Percentiles rank a stretch among this genome's conserved stretches.
Evolutionary conservation across 768 basidiomycete species (phyloP).

Genomic region (Tylopilus intermedius): DNA sequence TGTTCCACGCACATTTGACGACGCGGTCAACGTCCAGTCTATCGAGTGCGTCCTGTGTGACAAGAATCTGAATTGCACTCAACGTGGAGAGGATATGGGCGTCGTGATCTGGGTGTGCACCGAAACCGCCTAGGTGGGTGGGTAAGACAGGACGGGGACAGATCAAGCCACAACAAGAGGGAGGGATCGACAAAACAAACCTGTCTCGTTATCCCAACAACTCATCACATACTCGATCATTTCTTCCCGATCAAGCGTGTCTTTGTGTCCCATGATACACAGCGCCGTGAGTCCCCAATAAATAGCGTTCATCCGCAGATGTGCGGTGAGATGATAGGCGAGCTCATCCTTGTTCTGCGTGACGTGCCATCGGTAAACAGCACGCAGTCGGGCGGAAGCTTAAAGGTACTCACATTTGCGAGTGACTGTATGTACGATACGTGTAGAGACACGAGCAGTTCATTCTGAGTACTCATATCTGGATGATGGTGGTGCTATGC

Average conservation of each 20-base stretch:
- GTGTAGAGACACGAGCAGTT: slow-evolving; percentile 52
- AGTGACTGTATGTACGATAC: slow-evolving; percentile 73
- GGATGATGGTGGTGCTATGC: too few species aligned
- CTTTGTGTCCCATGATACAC: slow-evolving; percentile 69
- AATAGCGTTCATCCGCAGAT: slow-evolving; percentile 90
- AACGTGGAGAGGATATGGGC: slow-evolving; percentile 82
- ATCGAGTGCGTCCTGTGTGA: slow-evolving; percentile 78
- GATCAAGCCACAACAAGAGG: slow-evolving; percentile 1
- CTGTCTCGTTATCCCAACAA: slow-evolving; percentile 92
- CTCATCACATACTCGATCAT: slow-evolving; percentile 87
- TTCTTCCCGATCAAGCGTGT: slow-evolving; percentile 77
- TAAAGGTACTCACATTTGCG: slow-evolving; percentile 46
- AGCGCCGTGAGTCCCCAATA: slow-evolving; percentile 96
- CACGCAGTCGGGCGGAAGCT: too few species aligned
- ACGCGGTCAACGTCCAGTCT: slow-evolving; percentile 65
- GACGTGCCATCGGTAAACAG: slow-evolving; percentile 2
- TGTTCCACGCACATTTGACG: slow-evolving; percentile 55
- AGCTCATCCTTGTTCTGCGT: slow-evolving; percentile 77
- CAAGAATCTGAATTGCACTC: slow-evolving; percentile 88
- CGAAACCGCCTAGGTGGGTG: slow-evolving; percentile 67
- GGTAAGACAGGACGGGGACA: too few species aligned
- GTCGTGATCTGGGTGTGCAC: slow-evolving; percentile 90
- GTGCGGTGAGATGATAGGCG: slow-evolving; percentile 84
- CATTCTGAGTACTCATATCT: background rate
- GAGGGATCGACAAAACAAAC: slow-evolving; percentile 30